Evolutionary conservation across 1,284 basidiomycete genomes (phyloP).

Genomic region (Microbotryum silenes-acaulis): DNA sequence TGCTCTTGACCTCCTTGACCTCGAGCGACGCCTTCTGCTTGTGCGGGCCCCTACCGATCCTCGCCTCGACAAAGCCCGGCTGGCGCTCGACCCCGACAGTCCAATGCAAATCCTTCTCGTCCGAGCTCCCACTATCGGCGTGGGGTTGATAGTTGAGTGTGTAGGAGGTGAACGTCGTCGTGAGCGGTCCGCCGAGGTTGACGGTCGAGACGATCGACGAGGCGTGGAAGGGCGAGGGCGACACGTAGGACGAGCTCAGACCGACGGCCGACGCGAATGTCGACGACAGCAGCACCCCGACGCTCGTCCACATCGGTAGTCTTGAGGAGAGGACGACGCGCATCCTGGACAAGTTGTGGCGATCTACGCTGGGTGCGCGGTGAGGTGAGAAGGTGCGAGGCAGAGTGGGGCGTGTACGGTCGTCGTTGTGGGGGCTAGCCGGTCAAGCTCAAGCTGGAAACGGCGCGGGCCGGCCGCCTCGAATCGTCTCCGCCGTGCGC

Average conservation of each 20-base stretch:
- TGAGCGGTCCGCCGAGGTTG: constrained; percentile 77
- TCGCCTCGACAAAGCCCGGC: constrained; percentile 51
- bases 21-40: constrained; percentile 46
- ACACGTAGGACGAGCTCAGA: background rate
- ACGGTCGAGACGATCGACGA: constrained; percentile 74
- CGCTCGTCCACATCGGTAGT: too few species aligned
- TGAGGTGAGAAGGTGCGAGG: too few species aligned
- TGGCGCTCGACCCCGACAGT: constrained; percentile 70
- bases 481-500: too few species aligned
- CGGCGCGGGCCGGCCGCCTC: too few species aligned
- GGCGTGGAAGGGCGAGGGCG: constrained; percentile 60
- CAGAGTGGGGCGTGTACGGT: too few species aligned
- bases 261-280: too few species aligned
- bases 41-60: constrained; percentile 46
- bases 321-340: too few species aligned
- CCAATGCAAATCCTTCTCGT: constrained; percentile 59
- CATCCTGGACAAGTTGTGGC: too few species aligned
- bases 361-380: too few species aligned
- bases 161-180: constrained; percentile 78
- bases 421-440: too few species aligned
- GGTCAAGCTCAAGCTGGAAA: too few species aligned
- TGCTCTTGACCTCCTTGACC: constrained; percentile 6
- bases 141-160: constrained; percentile 56
- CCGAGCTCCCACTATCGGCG: constrained; percentile 46
- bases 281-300: too few species aligned